Evolutionary conservation across 129 eudicot species (phyloP).

Genomic region (Sambucus nigra): DNA sequence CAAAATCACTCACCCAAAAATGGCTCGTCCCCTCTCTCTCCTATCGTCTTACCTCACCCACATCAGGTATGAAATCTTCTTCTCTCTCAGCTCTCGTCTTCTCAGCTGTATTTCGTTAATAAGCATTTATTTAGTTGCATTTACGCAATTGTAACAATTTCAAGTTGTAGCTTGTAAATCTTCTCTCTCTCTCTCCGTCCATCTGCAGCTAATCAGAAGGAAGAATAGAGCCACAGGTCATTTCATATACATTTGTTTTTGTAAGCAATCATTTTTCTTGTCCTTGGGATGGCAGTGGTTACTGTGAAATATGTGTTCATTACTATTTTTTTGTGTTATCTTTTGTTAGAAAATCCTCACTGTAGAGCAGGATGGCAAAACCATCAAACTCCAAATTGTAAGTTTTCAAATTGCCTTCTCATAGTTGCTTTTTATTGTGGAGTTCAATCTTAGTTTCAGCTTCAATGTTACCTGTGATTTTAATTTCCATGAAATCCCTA

Average conservation of each 20-base stretch:
- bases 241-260: slow-evolving; percentile 50
- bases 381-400: slow-evolving; percentile 95
- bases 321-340: slow-evolving; percentile 1
- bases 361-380: slow-evolving; percentile 95
- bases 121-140: not conserved
- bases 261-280: slow-evolving; percentile 36
- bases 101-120: not conserved
- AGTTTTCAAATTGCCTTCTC: slow-evolving; percentile 20
- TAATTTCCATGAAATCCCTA: no score
- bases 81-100: no score
- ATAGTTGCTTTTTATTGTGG: not conserved
- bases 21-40: no score
- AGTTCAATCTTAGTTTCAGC: no score
- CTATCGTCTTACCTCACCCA: no score
- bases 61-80: no score
- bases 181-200: no score
- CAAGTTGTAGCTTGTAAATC: slow-evolving; percentile 3
- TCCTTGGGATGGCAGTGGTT: slow-evolving; percentile 7
- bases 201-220: slow-evolving; percentile 20
- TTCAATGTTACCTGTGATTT: no score
- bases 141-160: not conserved
- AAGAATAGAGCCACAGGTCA: slow-evolving; percentile 86
- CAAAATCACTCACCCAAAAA: no score
- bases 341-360: slow-evolving; percentile 80
- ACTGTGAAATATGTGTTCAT: no score